phyloP scores from a whole-genome alignment of 169 alveolate genomes.

The Fabrea salina region DNA sequence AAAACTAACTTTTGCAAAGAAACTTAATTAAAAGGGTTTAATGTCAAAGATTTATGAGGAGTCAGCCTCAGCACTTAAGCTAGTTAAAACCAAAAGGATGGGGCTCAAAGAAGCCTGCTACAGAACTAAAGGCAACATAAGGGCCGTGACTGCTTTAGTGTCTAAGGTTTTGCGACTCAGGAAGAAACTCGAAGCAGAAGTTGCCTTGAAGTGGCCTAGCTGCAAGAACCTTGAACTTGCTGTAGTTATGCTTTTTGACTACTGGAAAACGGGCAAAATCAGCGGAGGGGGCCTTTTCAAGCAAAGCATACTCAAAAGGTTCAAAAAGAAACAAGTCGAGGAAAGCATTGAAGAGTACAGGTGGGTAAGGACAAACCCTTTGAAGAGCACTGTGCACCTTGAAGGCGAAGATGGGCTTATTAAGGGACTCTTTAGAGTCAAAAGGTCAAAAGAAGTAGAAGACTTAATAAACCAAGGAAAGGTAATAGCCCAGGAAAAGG shows the following conservation, averaged over 20 bases:
- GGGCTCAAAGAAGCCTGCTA: slow-evolving; percentile 14
- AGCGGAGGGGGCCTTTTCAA: slow-evolving; percentile 13
- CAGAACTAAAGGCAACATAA: neutral
- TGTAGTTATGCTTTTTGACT: slow-evolving; percentile 15
- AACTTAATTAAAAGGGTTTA: too few relatives aligned
- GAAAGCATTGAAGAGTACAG: neutral
- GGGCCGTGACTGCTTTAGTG: neutral
- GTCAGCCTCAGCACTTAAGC: neutral
- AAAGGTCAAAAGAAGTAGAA: neutral
- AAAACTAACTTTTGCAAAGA: too few relatives aligned
- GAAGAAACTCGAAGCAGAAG: neutral
- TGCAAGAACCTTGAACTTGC: neutral
- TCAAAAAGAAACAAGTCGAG: neutral
- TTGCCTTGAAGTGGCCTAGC: neutral
- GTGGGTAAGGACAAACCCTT: slow-evolving; percentile 11
- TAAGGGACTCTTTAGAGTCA: neutral
- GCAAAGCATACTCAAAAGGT: neutral
- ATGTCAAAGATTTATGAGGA: neutral
- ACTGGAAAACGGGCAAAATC: slow-evolving; percentile 11
- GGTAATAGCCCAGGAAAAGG: slow-evolving; percentile 4
- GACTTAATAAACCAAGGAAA: slow-evolving; percentile 6
- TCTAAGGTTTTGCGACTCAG: neutral
- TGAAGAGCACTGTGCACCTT: neutral
- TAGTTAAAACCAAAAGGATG: neutral
- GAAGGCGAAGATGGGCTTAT: neutral